Base-by-base conservation (phyloP, 768 basidiomycete genomes). In the Tricholoma matsutake region DNA sequence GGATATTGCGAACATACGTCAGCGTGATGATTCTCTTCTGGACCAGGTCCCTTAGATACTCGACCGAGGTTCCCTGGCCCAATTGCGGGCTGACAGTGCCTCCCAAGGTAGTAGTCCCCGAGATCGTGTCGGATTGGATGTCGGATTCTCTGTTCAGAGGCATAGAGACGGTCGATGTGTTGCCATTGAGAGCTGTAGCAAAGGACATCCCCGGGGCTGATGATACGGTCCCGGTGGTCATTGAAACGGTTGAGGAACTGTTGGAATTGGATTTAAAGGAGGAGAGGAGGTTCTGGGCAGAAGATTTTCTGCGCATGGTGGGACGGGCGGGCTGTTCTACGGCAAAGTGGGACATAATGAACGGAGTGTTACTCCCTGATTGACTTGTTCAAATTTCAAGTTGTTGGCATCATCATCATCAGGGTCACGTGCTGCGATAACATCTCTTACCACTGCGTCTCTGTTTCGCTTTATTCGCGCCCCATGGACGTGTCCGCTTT, bases 21-120 rank as follows among this genome's bases (percentile, higher is more conserved):
- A 94, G 77, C 20, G 92, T 92, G 67, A 91, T 81, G 59, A 94
- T 88, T 63, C 94, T 80, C 78, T 93, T 94, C 77, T 89, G 86
- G 8, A 94, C 84, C 54, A 92, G 76, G 67, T 91, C 91, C 57
- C 92, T 77, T 60, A 94, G 78, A 69, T 88, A 87, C 69, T 94
- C 92, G 59, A 90, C 82, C 8, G 88, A 87, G 29, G 89, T 88
- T 13, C 87, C 88, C 70, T 86, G 88, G 3, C 73, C 71, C 25
- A 83, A 71, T 55, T 83, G 77, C 2, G 83, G 80, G 64, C 79
- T 81, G 18, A 71, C 72, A 8, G 77, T 72, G 43, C 74, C 75
- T 22, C 67, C 69, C 13, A 49, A 49, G 53, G 79, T 59, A 37
- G 67, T 69, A 61, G 72, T 74, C 32, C 69, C 69, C 8, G 74